phyloP scores from a whole-genome alignment of 2,329 filamentous ascomycete species.

The Rhinocladiella mackenziei region DNA sequence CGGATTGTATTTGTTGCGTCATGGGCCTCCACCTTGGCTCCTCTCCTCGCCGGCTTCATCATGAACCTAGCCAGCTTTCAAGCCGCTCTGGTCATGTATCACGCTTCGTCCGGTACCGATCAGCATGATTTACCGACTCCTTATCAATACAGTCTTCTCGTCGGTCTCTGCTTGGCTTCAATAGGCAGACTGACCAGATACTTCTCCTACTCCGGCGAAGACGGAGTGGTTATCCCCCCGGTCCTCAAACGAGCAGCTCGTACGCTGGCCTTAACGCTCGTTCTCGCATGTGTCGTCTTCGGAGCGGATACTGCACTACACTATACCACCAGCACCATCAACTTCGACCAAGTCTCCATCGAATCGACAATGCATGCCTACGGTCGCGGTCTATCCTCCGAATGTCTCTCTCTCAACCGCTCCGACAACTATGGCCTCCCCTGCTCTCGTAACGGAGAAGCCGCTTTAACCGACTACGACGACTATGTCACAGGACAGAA shows the following conservation, averaged over 20 bases:
- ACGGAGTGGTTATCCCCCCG: slow-evolving; percentile 17
- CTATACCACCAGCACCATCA: slow-evolving; percentile 24
- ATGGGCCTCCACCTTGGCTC: slow-evolving; percentile 27
- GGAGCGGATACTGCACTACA: slow-evolving; percentile 24
- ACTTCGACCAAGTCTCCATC: slow-evolving; percentile 18
- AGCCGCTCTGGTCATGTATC: slow-evolving; percentile 16
- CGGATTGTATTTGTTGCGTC: slow-evolving; percentile 27
- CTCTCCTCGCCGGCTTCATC: slow-evolving; percentile 25
- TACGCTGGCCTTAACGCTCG: slow-evolving; percentile 14
- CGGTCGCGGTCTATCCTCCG: slow-evolving; percentile 20
- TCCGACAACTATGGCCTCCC: slow-evolving; percentile 25
- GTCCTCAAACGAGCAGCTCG: slow-evolving; percentile 21
- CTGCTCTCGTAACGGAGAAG: slow-evolving; percentile 18
- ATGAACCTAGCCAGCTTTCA: slow-evolving; percentile 23
- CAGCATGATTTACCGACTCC: slow-evolving; percentile 25
- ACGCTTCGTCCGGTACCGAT: slow-evolving; percentile 9
- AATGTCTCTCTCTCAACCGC: slow-evolving; percentile 22
- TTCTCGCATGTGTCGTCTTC: slow-evolving; percentile 23
- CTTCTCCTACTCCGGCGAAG: slow-evolving; percentile 20
- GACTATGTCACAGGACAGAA: slow-evolving; percentile 18
- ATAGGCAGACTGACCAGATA: slow-evolving; percentile 23
- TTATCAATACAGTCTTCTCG: slow-evolving; percentile 27
- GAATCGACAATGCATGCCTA: slow-evolving; percentile 7
- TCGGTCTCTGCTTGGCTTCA: slow-evolving; percentile 26
- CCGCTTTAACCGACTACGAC: slow-evolving; percentile 7